Evolutionary conservation across 139 green algal species (phyloP), one percentile per base, ranked within the genome.

Genomic region (Ettlia oleoabundans): DNA sequence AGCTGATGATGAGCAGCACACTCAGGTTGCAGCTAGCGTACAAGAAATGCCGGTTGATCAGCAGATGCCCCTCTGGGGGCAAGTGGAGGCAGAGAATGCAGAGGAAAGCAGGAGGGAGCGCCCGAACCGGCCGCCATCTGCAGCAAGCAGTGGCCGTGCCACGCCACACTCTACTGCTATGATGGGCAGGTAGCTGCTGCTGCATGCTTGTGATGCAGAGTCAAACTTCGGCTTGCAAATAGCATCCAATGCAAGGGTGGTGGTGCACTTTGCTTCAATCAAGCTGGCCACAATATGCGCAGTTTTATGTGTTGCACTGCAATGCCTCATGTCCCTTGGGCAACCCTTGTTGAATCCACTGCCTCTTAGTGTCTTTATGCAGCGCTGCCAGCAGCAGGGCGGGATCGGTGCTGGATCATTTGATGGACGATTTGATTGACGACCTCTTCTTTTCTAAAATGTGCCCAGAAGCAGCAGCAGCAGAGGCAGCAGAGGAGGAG

Each of bases 141-240:
- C 71, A 26, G 67, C 40, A 13, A 69, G 73, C 73, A 80, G 73
- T 37, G 73, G 73, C 53, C 33, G 73, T 35, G 53, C 52, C 35
- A 80, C 73, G 52, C 73, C 73, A n/a, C 0, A 26, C 22, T 30
- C 22, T 7, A 10, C 13, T 35, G 15, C 13, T 15, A 10, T 66
- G 21, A n/a, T 6, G 21, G 24, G 15, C 58, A 66, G 58, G 58
- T 30, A 24, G n/a, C n/a, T n/a, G n/a, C n/a, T n/a, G n/a, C n/a
- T n/a, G n/a, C n/a, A n/a, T n/a, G n/a, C n/a, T n/a, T n/a, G n/a
- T n/a, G n/a, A n/a, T n/a, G n/a, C n/a, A n/a, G n/a, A n/a, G n/a
- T n/a, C n/a, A n/a, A n/a, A n/a, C n/a, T n/a, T n/a, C n/a, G n/a
- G n/a, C n/a, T n/a, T n/a, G n/a, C n/a, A n/a, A n/a, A n/a, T n/a